Evolutionary conservation across 192 early-diverging fungal genomes (phyloP).

Genomic region (Funneliformis geosporum): DNA sequence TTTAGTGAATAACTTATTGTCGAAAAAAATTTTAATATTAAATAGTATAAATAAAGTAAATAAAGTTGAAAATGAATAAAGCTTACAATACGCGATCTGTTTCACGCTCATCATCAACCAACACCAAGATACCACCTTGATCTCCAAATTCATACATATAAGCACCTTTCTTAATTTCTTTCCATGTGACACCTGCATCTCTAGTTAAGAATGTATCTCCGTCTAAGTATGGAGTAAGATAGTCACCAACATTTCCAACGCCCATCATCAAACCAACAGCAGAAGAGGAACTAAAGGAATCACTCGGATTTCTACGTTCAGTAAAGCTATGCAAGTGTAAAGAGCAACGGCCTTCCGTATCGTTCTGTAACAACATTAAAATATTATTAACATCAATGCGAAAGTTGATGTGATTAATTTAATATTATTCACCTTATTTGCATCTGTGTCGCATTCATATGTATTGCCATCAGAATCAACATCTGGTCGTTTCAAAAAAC

Average conservation of each 20-base stretch:
- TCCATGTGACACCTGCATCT: slow-evolving; percentile 89
- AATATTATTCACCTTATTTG: too few relatives aligned
- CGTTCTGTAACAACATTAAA: slow-evolving; percentile 17
- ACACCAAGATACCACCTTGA: slow-evolving; percentile 82
- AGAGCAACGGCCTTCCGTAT: slow-evolving; percentile 43
- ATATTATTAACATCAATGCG: slow-evolving; percentile 1
- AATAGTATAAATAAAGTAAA: not conserved
- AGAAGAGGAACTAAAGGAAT: slow-evolving; percentile 77
- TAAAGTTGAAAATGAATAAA: not conserved
- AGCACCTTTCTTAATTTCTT: slow-evolving; percentile 78
- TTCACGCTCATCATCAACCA: slow-evolving; percentile 78
- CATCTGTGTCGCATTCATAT: not conserved
- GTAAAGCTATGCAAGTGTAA: slow-evolving; percentile 90
- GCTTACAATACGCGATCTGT: slow-evolving; percentile 50
- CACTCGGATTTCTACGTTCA: slow-evolving; percentile 70
- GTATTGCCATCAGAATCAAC: not conserved
- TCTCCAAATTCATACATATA: slow-evolving; percentile 93
- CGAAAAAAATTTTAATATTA: not conserved
- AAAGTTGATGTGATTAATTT: too few relatives aligned
- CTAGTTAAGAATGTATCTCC: slow-evolving; percentile 84
- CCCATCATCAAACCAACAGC: slow-evolving; percentile 90
- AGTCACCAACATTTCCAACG: slow-evolving; percentile 86
- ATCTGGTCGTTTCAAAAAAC: not conserved
- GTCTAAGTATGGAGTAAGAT: slow-evolving; percentile 63
- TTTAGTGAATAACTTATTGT: slow-evolving; percentile 50